These are phyloP conservation scores for Phyllachora maydis DNA, from an alignment of 2,329 filamentous ascomycete genomes.

Conservation along the genomic window DNA sequence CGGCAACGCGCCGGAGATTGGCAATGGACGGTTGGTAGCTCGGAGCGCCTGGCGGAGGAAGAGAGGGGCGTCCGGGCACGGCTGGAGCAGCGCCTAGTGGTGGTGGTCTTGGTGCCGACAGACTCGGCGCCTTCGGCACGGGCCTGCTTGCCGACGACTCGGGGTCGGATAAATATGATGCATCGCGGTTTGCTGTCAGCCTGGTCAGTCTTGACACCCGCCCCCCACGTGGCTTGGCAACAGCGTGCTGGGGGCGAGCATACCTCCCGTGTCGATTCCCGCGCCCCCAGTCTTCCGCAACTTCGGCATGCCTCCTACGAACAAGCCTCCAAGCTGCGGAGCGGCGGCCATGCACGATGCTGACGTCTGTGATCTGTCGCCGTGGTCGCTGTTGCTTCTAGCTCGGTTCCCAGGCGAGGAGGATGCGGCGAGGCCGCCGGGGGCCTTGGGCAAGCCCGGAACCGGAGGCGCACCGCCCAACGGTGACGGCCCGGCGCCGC, in stretches of 20 bases:
- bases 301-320: constrained; percentile 91
- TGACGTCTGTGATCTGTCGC: constrained; percentile 22
- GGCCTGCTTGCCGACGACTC: constrained; percentile 35
- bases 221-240: neutral
- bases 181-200: constrained; percentile 36
- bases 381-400: constrained; percentile 68
- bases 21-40: constrained; percentile 31
- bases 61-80: constrained; percentile 31
- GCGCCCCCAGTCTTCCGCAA: constrained; percentile 70
- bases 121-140: constrained; percentile 29
- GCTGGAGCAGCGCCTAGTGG: constrained; percentile 35
- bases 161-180: constrained; percentile 67
- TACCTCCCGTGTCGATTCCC: constrained; percentile 53
- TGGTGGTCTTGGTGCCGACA: constrained; percentile 37
- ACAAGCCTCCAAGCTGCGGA: constrained; percentile 71
- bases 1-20: constrained; percentile 36
- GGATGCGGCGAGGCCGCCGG: constrained; percentile 50
- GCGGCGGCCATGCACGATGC: constrained; percentile 30
- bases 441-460: constrained; percentile 38
- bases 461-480: constrained; percentile 64
- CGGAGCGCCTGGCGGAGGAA: constrained; percentile 23
- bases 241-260: constrained; percentile 5
- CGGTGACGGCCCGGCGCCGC: constrained; percentile 35
- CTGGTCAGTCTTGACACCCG: constrained; percentile 6
- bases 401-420: constrained; percentile 48